Conservation (phyloP, 768 basidiomycete species). For the Tricholoma flavovirens region DNA sequence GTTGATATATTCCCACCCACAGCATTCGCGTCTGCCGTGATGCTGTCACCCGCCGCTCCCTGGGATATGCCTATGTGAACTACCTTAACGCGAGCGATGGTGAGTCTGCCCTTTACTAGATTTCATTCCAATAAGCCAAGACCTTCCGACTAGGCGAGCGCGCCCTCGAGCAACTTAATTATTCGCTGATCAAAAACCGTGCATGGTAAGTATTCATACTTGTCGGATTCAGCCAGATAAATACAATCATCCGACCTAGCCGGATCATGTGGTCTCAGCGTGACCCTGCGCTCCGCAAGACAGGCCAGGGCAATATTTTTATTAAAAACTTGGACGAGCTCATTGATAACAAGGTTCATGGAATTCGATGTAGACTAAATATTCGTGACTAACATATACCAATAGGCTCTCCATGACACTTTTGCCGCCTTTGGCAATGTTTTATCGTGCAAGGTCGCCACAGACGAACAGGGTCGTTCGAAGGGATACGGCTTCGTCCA, state of each 20-base stretch:
- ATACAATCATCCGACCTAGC: conserved; percentile 33
- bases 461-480: conserved; percentile 91
- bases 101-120: conserved; percentile 27
- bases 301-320: conserved; percentile 99
- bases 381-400: background rate
- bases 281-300: conserved; percentile 98
- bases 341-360: conserved; percentile 90
- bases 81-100: conserved; percentile 95
- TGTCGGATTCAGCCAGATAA: conserved; percentile 10
- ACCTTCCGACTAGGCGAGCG: conserved; percentile 66
- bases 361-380: background rate
- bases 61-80: conserved; percentile 99
- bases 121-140: conserved; percentile 7
- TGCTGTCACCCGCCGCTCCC: conserved; percentile 98
- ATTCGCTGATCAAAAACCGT: conserved; percentile 96
- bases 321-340: conserved; percentile 98
- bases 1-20: background rate
- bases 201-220: conserved; percentile 62
- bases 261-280: conserved; percentile 99
- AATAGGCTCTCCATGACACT: conserved; percentile 95
- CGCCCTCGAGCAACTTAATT: conserved; percentile 98
- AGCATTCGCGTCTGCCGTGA: conserved; percentile 99
- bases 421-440: conserved; percentile 99
- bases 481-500: conserved; percentile 99
- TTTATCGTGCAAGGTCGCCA: conserved; percentile 98